Evolutionary conservation across 371 early-diverging fungal species (phyloP), one percentile per base, ranked within the genome.

Genomic region (Mortierella sp.): DNA sequence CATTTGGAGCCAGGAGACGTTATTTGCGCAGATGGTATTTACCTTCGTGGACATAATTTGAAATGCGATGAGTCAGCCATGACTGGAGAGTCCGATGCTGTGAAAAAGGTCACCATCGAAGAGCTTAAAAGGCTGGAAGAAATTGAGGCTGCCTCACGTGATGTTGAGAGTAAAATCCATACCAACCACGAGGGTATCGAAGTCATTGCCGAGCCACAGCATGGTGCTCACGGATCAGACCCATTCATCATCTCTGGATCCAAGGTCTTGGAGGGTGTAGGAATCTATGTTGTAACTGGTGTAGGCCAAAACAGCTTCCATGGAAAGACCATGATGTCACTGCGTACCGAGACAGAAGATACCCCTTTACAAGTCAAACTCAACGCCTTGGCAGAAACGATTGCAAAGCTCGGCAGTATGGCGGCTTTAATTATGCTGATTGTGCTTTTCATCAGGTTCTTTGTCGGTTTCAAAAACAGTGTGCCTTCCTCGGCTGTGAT

Each of bases 1-100:
- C 85, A 92, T 52, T 86, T 99, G 36, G 98, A 98, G 84, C 96
- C 97, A 8, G 99, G 99, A 66, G 98, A 98, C 76, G 92, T 98
- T 45, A 88, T 98, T 63, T 88, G 95, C 2, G 97, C 91, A n/a
- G 99, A 99, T 83, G 96, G 96, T 72, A 85, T 98, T 63, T 91
- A 87, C 62, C 77, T 96, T 19, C 79, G 86, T 38, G 97, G 96
- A 24, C 94, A 94, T 72, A 95, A 96, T 77, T 77, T 98, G 58
- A 88, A 89, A 11, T 94, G 94, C 82, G 98, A 98, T 82, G 98
- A 98, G 76, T 94, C 94, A 32, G 93, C 96, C 58, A 93, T 95
- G 43, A 97, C 97, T 0, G 98, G 98, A 80, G 98, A 98, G 87
- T 91, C 95, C 3, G 95, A 97, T 68, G 91, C 95, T 0, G 91